These are phyloP conservation scores for Aspergillus funiculosus DNA, from an alignment of 495 filamentous ascomycete species.

Conservation along the genomic window DNA sequence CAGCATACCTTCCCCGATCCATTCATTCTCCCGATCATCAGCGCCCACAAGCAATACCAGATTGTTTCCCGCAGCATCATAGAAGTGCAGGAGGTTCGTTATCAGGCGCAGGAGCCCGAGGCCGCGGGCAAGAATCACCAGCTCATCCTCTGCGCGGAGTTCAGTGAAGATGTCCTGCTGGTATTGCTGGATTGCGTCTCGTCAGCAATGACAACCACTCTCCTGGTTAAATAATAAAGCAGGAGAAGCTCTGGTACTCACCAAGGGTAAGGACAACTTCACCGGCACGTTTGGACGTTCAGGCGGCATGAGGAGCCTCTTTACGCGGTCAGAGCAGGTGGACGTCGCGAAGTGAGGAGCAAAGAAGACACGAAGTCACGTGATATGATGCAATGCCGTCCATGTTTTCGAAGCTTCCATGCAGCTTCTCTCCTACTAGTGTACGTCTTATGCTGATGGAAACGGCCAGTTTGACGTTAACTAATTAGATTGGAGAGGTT, in stretches of 20 bases:
- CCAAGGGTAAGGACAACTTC: slow-evolving; percentile 88
- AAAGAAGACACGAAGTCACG: slow-evolving; percentile 29
- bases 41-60: slow-evolving; percentile 85
- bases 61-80: slow-evolving; percentile 93
- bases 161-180: slow-evolving; percentile 91
- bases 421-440: no score
- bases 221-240: background rate
- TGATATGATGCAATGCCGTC: slow-evolving; percentile 33
- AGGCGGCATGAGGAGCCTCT: slow-evolving; percentile 48
- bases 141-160: slow-evolving; percentile 84
- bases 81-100: slow-evolving; percentile 91
- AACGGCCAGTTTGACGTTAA: no score
- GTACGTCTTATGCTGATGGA: no score
- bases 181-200: slow-evolving; percentile 50
- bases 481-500: no score
- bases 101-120: slow-evolving; percentile 85
- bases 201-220: slow-evolving; percentile 10
- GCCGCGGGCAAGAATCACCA: slow-evolving; percentile 84
- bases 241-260: slow-evolving; percentile 32
- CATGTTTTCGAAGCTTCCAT: background rate
- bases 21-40: slow-evolving; percentile 86
- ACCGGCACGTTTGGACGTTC: slow-evolving; percentile 61
- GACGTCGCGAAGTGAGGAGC: slow-evolving; percentile 15
- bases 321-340: slow-evolving; percentile 22
- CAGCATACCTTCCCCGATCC: slow-evolving; percentile 70